phyloP scores from a whole-genome alignment of 768 basidiomycete genomes.

The Hygrophorus russula region DNA sequence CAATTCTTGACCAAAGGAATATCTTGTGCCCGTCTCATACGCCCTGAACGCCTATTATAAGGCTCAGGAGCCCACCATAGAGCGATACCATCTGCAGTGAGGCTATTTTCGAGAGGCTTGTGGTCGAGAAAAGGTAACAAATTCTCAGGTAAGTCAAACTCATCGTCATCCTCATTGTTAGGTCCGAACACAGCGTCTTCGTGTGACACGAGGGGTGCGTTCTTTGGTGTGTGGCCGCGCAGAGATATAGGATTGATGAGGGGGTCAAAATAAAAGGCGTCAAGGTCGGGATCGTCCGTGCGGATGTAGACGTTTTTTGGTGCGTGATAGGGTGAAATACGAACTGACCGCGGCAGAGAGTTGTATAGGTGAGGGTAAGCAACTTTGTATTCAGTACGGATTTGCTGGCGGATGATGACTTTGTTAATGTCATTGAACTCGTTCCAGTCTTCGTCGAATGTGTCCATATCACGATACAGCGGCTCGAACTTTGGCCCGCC shows the following conservation, averaged over 20 bases:
- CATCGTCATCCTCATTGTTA: slow-evolving; percentile 75
- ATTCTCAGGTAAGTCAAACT: slow-evolving; percentile 74
- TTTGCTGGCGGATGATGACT: slow-evolving; percentile 97
- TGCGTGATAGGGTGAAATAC: slow-evolving; percentile 81
- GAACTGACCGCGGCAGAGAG: slow-evolving; percentile 90
- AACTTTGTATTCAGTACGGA: slow-evolving; percentile 97
- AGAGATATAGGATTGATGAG: slow-evolving; percentile 96
- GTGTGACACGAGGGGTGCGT: slow-evolving; percentile 71
- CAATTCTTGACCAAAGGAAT: slow-evolving; percentile 94
- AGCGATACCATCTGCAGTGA: slow-evolving; percentile 93
- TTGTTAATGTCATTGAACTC: slow-evolving; percentile 99
- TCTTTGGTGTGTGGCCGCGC: slow-evolving; percentile 77
- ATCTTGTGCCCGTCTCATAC: slow-evolving; percentile 91
- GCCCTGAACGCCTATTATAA: slow-evolving; percentile 84
- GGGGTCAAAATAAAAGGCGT: slow-evolving; percentile 98
- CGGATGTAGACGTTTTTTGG: slow-evolving; percentile 99
- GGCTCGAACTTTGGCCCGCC: slow-evolving; percentile 99
- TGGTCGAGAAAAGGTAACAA: slow-evolving; percentile 73
- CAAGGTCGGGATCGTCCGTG: slow-evolving; percentile 98
- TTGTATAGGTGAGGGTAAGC: slow-evolving; percentile 99
- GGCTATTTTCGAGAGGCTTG: slow-evolving; percentile 73
- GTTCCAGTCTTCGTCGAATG: slow-evolving; percentile 98
- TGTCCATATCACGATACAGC: slow-evolving; percentile 91
- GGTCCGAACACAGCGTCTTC: slow-evolving; percentile 91
- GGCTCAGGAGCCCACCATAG: slow-evolving; percentile 99